Base-by-base conservation (phyloP, 176 grass and related monocot genomes). In the Cymbopogon citratus region DNA sequence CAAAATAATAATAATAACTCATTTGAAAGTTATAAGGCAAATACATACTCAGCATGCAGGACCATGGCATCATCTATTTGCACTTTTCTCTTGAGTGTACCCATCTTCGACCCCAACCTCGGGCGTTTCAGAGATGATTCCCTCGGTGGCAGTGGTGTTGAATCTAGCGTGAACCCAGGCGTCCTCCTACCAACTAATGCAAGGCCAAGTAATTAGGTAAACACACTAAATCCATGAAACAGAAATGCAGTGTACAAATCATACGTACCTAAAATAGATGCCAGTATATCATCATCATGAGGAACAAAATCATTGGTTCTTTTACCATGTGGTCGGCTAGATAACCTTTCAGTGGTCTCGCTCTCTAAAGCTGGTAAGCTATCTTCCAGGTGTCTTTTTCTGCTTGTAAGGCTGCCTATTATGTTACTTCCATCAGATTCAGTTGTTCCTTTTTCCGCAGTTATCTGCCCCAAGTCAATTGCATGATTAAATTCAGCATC, bases 11-110 rank as follows among this genome's bases (percentile, higher is more conserved):
- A 39, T 8, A 78, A 9, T 78, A 78, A 62, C 14, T 67, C 23
- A 39, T 66, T 60, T 82, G 60, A 24, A 29, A 35, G 64, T 36
- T 68, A 31, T 48, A 60, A 81, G 80, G 35, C 71, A 80, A 87
- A 74, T 75, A 88, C 93, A 64, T 96, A 99, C 97, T 99, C 97
- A 72, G 97, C 97, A 87, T 96, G 93, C 80, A 99, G 92, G 74
- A 99, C 89, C 89, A 93, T 96, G 72, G 89, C 89, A 83, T 99
- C 97, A 75, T 99, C 97, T 61, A 89, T 69, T 83, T 90, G 86
- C 69, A 90, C 93, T 85, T 95, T 99, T 81, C 91, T 92, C 89
- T 99, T 99, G 9, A 76, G 82, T 34, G 75, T 87, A 40, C 66
- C 59, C 1, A 24, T 74, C 84, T 80, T 99, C 0, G 89, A 81